phyloP scores from a whole-genome alignment of 257 asterid genomes.

The Oldenlandia corymbosa region DNA sequence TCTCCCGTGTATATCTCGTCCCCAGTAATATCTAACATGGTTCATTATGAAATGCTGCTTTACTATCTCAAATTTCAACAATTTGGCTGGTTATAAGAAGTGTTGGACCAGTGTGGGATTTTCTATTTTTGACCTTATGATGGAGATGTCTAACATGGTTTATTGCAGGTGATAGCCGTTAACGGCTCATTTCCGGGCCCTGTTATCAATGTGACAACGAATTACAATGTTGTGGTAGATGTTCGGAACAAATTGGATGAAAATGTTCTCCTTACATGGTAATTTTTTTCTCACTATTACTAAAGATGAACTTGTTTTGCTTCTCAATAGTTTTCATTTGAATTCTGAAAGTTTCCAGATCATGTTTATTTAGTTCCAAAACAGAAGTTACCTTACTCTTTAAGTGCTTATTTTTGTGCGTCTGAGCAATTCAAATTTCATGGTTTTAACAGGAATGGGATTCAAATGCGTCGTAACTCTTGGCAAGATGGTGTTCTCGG shows the following conservation, averaged over 20 bases:
- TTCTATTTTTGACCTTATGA: neutral
- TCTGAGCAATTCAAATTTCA: neutral
- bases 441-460: conserved; percentile 58
- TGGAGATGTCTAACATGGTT: neutral
- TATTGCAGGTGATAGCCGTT: conserved; percentile 72
- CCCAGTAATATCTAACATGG: neutral
- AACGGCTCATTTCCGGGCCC: conserved; percentile 87
- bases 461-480: conserved; percentile 87
- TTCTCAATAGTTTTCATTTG: no score
- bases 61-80: neutral
- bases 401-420: no score
- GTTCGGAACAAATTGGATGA: conserved; percentile 85
- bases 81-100: neutral
- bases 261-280: conserved; percentile 80
- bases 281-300: no score
- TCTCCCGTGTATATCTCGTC: neutral
- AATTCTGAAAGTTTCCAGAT: no score
- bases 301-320: no score
- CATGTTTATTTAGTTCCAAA: no score
- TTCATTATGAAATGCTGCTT: neutral
- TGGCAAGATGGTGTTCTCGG: conserved; percentile 99
- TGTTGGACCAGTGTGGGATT: neutral
- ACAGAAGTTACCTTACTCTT: no score
- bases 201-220: conserved; percentile 75
- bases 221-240: conserved; percentile 74